Base-by-base conservation (phyloP, 345 rosid genomes). In the Gossypium longicalyx region DNA sequence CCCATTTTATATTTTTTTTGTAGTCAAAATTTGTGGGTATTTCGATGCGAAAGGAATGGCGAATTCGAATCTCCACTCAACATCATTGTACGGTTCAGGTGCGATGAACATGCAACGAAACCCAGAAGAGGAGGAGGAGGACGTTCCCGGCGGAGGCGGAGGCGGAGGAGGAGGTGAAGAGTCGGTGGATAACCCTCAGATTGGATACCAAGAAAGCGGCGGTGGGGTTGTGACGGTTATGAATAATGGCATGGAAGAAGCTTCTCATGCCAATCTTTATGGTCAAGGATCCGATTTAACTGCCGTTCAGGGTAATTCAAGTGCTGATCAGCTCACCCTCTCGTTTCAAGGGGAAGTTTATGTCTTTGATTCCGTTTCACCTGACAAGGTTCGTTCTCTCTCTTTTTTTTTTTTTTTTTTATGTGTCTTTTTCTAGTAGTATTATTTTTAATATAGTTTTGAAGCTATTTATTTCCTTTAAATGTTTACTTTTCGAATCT, bases 311-410 rank as follows among this genome's bases (percentile, higher is more conserved):
- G 78, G 64, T 12, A 72, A 77, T 78, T 76, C 67, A 12, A 53
- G 48, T 34, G 58, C 70, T 47, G 84, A 82, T 73, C 85, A 85
- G 76, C 83, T 85, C 19, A 81, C 88, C 6, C 82, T 85, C 47
- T 78, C 88, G 23, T 85, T 85, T 75, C 86, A 83, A 72, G 88
- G 88, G 47, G 85, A 85, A 80, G 88, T 85, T 19, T 85, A 79
- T 68, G 88, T 81, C 12, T 85, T 85, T 59, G 84, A 82, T 54
- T 82, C 81, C n/a, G 85, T 85, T 72, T 66, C 86, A 8, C 83
- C 86, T 4, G 85, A 85, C 27, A 85, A 85, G 85, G 88, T 82
- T 65, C 38, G 67, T 45, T 16, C 12, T 45, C 10, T 45, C 11
- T n/a, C n/a, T n/a, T n/a, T n/a, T n/a, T n/a, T n/a, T 0, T 57